Conservation (phyloP, 2,329 filamentous ascomycete species). For the Aspergillus luchuensis region DNA sequence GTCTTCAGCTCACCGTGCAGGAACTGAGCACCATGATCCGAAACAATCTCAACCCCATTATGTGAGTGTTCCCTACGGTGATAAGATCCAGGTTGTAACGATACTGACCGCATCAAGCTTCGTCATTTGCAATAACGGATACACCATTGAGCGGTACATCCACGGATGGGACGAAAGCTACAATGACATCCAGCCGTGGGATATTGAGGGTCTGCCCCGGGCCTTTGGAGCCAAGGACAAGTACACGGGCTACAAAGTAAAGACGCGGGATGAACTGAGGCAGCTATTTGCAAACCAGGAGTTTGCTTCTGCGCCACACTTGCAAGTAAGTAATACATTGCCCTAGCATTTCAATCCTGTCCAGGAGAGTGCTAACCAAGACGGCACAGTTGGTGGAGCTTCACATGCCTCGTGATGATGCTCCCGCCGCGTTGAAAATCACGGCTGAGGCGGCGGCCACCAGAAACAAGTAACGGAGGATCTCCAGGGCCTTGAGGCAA, state of each 20-base stretch:
- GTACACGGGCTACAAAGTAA: slow-evolving; percentile 66
- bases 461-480: slow-evolving; percentile 54
- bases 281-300: slow-evolving; percentile 63
- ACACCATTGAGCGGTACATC: slow-evolving; percentile 86
- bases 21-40: slow-evolving; percentile 83
- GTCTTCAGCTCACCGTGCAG: slow-evolving; percentile 80
- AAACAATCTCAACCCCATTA: slow-evolving; percentile 71
- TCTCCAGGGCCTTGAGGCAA: not conserved
- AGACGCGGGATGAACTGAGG: slow-evolving; percentile 69
- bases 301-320: slow-evolving; percentile 58
- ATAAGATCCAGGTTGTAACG: not conserved
- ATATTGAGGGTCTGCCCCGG: slow-evolving; percentile 67
- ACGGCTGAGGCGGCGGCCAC: slow-evolving; percentile 71
- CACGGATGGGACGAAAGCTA: slow-evolving; percentile 78
- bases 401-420: slow-evolving; percentile 78
- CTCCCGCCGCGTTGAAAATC: slow-evolving; percentile 67
- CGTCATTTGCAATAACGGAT: slow-evolving; percentile 84
- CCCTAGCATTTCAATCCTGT: not conserved
- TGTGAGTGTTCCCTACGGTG: slow-evolving; percentile 54
- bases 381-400: slow-evolving; percentile 71
- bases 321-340: slow-evolving; percentile 41
- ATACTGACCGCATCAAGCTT: slow-evolving; percentile 55
- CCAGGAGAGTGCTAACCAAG: slow-evolving; percentile 26
- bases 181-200: slow-evolving; percentile 79
- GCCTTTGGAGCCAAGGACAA: slow-evolving; percentile 66